Base-by-base conservation (phyloP, 306 rosid genomes). In the Aeschynomene evenia region DNA sequence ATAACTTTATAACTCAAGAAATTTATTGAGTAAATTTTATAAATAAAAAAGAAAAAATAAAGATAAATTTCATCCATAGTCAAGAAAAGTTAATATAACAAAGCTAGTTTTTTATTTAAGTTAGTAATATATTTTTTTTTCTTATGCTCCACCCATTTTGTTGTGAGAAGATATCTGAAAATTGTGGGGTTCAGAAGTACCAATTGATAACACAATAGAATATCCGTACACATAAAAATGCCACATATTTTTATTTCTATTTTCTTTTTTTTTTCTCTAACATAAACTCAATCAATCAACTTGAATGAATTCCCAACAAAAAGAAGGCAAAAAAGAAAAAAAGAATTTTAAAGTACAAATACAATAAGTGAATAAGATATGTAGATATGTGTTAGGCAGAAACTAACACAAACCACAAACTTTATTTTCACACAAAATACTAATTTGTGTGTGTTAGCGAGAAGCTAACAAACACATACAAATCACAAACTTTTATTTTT, bases 381-480 rank as follows among this genome's bases (percentile, higher is more conserved):
- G 49, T 39, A 1, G 0, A 3, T 6, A 43, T n/a, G 51, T 45
- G 51, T 45, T 15, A 45, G 51, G 20, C 20, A 45, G 51, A 2
- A 45, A 9, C 51, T 45, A 45, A 45, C 51, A 45, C 51, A 45
- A 40, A n/a, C 51, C 51, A 45, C 19, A 45, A 5, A n/a, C 19
- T 45, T 45, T 42, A 42, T 42, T 45, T 45, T 45, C 19, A 5
- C 51, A 45, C 51, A 42, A 2, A 12, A 6, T 1, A 42, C n/a
- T n/a, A n/a, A n/a, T n/a, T n/a, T n/a, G 6, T 2, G 31, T 28
- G 31, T 28, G 31, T 28, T 28, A 28, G 82, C 81, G 61, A 85
- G 85, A 9, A 70, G 81, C 84, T 77, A 81, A 81, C 88, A 75
- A 28, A 28, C 62, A 36, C 56, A 48, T n/a, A n/a, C n/a, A n/a